Base-by-base conservation (phyloP, 1,284 basidiomycete species). In the Fomitopsis schrenkii region DNA sequence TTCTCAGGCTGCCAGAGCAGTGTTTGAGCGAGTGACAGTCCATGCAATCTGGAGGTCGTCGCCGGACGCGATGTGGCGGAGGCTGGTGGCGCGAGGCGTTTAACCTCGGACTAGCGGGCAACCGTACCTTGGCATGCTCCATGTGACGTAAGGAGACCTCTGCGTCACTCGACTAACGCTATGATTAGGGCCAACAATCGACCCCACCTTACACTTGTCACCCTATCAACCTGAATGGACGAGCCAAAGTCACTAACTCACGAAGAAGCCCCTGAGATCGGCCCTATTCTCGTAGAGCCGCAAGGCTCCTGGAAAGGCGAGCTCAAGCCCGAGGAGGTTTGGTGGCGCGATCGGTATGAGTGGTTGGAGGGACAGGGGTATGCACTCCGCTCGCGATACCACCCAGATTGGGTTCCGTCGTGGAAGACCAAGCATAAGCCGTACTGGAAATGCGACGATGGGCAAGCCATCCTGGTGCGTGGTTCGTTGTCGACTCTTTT, bases 391-490 rank as follows among this genome's bases (percentile, higher is more conserved):
- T 58, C 64, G 5, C 59, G 66, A 2, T 64, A 64, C 44, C 56
- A 50, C 17, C 62, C 60, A 1, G 64, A 40, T 42, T 67, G 66
- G 66, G n/a, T 48, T 14, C 68, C 71, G 1, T 71, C 73, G 1
- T 74, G 71, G 73, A n/a, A 46, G 5, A 64, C 62, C 1, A 67
- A 63, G 2, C 40, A 59, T 0, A 63, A 54, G 15, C 15, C 28
- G 2, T 61, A 52, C 19, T n/a, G 55, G 4, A 8, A 50, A 8
- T 63, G 61, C 19, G 71, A 72, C 54, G 70, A 70, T 56, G 67
- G 65, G 0, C 50, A 56, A 22, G n/a, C 15, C 2, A 12, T 41
- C 10, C 22, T 28, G 4, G 50, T 22, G 28, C 55, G 63, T 33
- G 50, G 6, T 8, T 10, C n/a, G 45, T 54, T 22, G 5, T 45